phyloP scores from a whole-genome alignment of 805 yeast species.

The Debaryomyces maramus region DNA sequence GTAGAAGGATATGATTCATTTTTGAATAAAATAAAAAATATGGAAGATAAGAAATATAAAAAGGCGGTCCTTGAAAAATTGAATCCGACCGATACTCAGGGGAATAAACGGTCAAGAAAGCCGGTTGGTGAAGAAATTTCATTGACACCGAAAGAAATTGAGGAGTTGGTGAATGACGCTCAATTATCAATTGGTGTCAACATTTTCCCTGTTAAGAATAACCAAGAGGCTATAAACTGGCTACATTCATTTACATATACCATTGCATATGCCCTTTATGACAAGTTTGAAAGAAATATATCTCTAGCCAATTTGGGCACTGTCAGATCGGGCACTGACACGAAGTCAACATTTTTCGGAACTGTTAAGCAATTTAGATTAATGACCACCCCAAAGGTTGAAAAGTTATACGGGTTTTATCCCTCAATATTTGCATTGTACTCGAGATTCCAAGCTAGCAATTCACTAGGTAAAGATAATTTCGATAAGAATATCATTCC shows the following conservation, averaged over 20 bases:
- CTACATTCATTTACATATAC: conserved; percentile 58
- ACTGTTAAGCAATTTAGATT: conserved; percentile 57
- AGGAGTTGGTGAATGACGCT: conserved; percentile 40
- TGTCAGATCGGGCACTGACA: conserved; percentile 54
- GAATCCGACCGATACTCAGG: conserved; percentile 5
- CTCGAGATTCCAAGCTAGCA: conserved; percentile 21
- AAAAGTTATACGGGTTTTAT: conserved; percentile 42
- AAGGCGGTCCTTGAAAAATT: conserved; percentile 28
- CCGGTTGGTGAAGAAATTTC: conserved; percentile 5
- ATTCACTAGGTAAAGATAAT: conserved; percentile 37
- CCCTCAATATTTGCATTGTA: conserved; percentile 37
- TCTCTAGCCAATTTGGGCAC: conserved; percentile 56
- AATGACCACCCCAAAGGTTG: conserved; percentile 54
- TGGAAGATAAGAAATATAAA: conserved; percentile 48
- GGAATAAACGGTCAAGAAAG: conserved; percentile 6
- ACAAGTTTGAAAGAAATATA: conserved; percentile 53
- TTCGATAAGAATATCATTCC: conserved; percentile 50
- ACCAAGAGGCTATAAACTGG: conserved; percentile 51
- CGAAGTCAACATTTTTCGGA: conserved; percentile 46
- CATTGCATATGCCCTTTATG: conserved; percentile 52
- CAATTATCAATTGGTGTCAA: conserved; percentile 51
- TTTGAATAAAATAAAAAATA: conserved; percentile 41
- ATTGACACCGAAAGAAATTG: conserved; percentile 34
- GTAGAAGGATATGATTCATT: conserved; percentile 51
- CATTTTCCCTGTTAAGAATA: conserved; percentile 49